phyloP scores from a whole-genome alignment of 1,284 basidiomycete genomes.

The Lignosus rhinocerotis region DNA sequence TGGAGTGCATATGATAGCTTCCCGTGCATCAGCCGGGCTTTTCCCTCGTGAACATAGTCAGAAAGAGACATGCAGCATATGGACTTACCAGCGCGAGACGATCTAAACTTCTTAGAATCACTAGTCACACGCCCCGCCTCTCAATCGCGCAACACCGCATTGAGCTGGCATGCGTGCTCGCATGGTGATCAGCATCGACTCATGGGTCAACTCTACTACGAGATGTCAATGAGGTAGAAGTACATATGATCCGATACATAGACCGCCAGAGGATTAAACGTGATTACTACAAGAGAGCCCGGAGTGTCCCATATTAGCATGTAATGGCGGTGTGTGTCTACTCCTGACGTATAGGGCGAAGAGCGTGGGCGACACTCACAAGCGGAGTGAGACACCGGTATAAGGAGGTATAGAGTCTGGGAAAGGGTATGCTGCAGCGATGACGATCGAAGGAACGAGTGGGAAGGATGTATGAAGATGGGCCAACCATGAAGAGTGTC shows the following conservation, averaged over 20 bases:
- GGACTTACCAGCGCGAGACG: not conserved
- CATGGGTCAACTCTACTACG: conserved; percentile 11
- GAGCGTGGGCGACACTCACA: conserved; percentile 19
- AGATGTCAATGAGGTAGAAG: conserved; percentile 15
- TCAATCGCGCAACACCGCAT: not conserved
- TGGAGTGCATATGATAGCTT: conserved; percentile 4
- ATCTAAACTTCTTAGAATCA: conserved; percentile 4
- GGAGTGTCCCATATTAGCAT: conserved; percentile 13
- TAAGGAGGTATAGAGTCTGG: conserved; percentile 25
- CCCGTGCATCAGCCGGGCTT: conserved; percentile 9
- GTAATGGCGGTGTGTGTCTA: conserved; percentile 20
- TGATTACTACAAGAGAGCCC: conserved; percentile 24
- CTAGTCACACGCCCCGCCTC: conserved; percentile 17
- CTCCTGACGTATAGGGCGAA: conserved; percentile 12
- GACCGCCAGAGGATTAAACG: conserved; percentile 18
- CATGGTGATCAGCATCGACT: conserved; percentile 6
- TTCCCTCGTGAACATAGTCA: conserved; percentile 14
- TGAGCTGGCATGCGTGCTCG: not conserved
- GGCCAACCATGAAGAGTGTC: not conserved
- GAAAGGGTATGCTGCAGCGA: conserved; percentile 25
- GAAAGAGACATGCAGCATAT: conserved; percentile 17
- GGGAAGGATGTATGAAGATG: conserved; percentile 6
- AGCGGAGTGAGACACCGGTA: conserved; percentile 21
- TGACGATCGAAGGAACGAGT: conserved; percentile 20
- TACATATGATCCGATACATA: conserved; percentile 26